Evolutionary conservation across 768 basidiomycete species (phyloP), one percentile per base, ranked within the genome.

Genomic region (Zangia roseola): DNA sequence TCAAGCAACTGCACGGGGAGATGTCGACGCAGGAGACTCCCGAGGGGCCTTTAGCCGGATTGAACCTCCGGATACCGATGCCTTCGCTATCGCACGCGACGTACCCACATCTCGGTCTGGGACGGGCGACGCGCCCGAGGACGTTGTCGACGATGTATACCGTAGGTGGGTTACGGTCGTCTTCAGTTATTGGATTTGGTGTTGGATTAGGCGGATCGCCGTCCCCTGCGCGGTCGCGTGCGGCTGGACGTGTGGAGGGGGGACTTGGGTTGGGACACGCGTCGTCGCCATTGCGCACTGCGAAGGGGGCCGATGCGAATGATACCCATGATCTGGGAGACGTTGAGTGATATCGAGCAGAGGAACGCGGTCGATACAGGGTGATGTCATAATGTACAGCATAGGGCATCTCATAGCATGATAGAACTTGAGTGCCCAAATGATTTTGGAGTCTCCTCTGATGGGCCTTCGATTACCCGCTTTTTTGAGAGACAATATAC

Each of bases 71-170:
- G 26, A 78, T 88, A 7, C 76, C 83, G 1, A 83, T 86, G 76
- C 84, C 84, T 0, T 67, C 47, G 21, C 10, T 50, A 8, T 21
- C 46, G 33, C 52, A 50, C 5, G 41, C 49, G 21, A 45, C 34
- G 2, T 60, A 57, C 37, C 24, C 51, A 23, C 47, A 59, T 6
- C 50, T 62, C 6, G 54, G 57, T 14, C n/a, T 53, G 19, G 62
- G 61, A 10, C 57, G 53, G 9, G 33, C 46, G 21, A 35, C 43
- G 31, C 70, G 73, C 34, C 64, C 74, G 28, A 72, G 82, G 54
- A 79, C 79, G 24, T 65, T 79, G 17, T 83, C 84, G 20, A 73
- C 78, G 47, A 80, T 85, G 79, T 84, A 84, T 60, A 77, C 79
- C 71, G 64, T 86, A 2, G 83, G 83, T 14, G 83, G 84, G 21